Evolutionary conservation across 805 yeast genomes (phyloP), one percentile per base, ranked within the genome.

Genomic region (Pichia exigua): DNA sequence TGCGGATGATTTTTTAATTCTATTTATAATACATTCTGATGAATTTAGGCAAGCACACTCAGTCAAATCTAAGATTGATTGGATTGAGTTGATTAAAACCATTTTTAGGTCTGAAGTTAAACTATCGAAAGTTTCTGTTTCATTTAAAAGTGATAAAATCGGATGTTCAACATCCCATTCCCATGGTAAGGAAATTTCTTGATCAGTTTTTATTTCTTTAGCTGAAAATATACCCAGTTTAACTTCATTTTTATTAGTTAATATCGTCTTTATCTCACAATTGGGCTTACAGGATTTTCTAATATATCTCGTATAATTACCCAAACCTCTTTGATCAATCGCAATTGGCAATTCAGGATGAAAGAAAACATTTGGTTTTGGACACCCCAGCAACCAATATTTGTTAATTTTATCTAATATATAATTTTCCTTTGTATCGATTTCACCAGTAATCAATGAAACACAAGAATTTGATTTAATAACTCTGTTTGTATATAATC

Each of bases 121-220:
- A 24, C 75, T 75, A 46, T 83, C 89, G 62, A 83, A 79, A 38
- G 60, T 67, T 56, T 69, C 65, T n/a, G 76, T 70, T 26, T 70
- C 65, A 15, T 55, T 50, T 26, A 77, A 71, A 50, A 85, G 67
- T 56, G 75, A 74, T 49, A 72, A 69, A 40, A 89, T 85, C 2
- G 97, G 96, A 63, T 90, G 96, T 18, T 70, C 56, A 3, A 67
- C 63, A 62, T 90, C 96, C 96, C 97, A 92, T 54, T 84, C 87
- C 98, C 98, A 92, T 2, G 82, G 79, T 11, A 89, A 66, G 0
- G 91, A 76, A 21, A 92, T 67, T 62, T 91, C 97, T 41, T 82
- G 78, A n/a, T 81, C 89, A 11, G 74, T 66, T 48, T 73, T 71
- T 27, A 91, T 77, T 2, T 78, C 78, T 46, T 72, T 75, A 1